A percentile compares a stretch with the other conserved stretches of the same genome.
phyloP scores from a whole-genome alignment of 2,329 filamentous ascomycete species.

The Neonectria hederae region DNA sequence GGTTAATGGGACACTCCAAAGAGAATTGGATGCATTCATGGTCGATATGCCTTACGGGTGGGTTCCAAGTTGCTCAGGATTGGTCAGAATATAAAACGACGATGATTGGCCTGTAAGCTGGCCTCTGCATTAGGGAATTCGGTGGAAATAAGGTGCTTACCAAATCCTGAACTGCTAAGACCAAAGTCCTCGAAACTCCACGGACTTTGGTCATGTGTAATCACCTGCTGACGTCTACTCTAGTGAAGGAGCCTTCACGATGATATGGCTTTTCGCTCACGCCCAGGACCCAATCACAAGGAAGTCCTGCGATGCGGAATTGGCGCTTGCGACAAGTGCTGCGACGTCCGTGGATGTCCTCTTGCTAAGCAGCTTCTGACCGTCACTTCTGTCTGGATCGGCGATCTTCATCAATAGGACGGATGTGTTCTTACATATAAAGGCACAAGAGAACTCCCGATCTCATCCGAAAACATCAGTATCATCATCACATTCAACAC shows the following conservation, averaged over 20 bases:
- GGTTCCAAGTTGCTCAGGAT: neutral
- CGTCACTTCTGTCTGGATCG: neutral
- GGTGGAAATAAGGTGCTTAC: slow-evolving; percentile 12
- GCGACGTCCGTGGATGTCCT: neutral
- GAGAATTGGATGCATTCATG: too few species aligned
- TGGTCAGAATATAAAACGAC: too few species aligned
- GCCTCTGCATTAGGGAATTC: neutral
- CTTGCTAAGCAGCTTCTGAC: neutral
- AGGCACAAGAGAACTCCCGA: neutral
- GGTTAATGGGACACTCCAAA: too few species aligned
- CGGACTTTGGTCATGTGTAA: slow-evolving; percentile 17
- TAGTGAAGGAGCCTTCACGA: neutral
- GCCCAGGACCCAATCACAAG: neutral
- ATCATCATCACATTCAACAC: neutral
- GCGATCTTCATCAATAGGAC: neutral
- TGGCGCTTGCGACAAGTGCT: neutral
- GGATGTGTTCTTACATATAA: neutral
- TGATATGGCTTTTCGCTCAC: neutral
- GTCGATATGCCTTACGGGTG: neutral
- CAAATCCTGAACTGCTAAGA: neutral
- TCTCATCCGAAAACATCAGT: neutral
- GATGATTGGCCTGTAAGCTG: neutral
- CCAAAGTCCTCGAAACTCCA: slow-evolving; percentile 6
- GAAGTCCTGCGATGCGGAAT: neutral
- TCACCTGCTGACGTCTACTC: neutral